Base-by-base conservation (phyloP, 2,329 filamentous ascomycete species). In the Trichoderma afroharzianum region DNA sequence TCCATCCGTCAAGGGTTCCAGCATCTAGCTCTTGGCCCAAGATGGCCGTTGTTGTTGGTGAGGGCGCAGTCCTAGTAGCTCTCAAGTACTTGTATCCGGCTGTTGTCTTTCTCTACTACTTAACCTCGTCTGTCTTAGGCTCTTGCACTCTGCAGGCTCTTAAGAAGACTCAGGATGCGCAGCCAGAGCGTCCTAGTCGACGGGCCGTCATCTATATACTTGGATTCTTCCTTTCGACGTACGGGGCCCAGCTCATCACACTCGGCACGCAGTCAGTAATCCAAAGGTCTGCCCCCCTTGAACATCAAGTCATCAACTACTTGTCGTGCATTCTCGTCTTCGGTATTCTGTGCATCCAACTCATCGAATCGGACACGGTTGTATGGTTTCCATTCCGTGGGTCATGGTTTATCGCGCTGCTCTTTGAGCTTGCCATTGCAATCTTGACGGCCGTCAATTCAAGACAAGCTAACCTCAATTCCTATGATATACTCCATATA, bases 331-430 rank as follows among this genome's bases (percentile, higher is more conserved):
- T 90, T 59, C 80, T 93, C 32, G 83, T 89, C n/a, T 93, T 91
- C 79, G 86, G 88, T 4, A 85, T 90, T 15, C 84, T 91, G 74
- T 81, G 89, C 72, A 83, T 87, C 53, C 84, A 84, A 24, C 82
- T 92, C 15, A 80, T 83, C 3, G 86, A 88, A 67, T 81, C 83
- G 21, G 77, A 82, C 33, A 82, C 84, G 66, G 83, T 85, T 3
- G 83, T 88, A 11, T 91, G 89, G 85, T 89, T 90, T 74, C 89
- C 90, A 0, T 90, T 89, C 73, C 87, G 87, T 73, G 90, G 89
- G 21, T 87, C 88, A 14, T 92, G 90, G 85, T 74, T 87, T 33
- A 78, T 92, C 18, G 87, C 87, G 15, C 79, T 91, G 8, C 75
- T 84, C 15, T 86, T 88, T 43, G 91, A 93, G 76, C 77, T 85